Conservation (phyloP, 352 stramenopile genomes). For the Globisporangium acanthophoron region DNA sequence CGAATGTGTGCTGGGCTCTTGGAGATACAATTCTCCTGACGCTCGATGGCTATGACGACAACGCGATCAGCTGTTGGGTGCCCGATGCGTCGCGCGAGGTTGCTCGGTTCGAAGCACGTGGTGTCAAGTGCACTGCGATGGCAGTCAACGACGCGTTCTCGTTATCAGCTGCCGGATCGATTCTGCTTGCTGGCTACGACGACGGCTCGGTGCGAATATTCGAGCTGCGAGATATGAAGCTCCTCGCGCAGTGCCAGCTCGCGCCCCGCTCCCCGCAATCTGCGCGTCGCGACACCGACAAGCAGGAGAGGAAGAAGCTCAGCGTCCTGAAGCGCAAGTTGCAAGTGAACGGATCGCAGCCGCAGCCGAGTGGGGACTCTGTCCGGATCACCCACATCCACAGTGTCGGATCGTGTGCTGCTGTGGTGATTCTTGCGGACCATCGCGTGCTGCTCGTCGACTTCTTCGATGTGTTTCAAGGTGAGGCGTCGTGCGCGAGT, state of each 20-base stretch:
- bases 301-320: not conserved
- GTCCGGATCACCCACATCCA: conserved; percentile 22
- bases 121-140: conserved; percentile 29
- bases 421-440: conserved; percentile 23
- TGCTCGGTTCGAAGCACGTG: conserved; percentile 25
- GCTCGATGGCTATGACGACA: conserved; percentile 13
- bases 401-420: conserved; percentile 26
- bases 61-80: conserved; percentile 38
- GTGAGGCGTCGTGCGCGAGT: not conserved
- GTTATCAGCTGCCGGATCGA: conserved; percentile 5
- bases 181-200: conserved; percentile 38
- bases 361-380: not conserved
- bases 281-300: not conserved
- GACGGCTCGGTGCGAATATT: conserved; percentile 49
- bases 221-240: conserved; percentile 33
- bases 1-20: conserved; percentile 20
- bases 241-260: conserved; percentile 39
- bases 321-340: conserved; percentile 6
- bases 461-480: conserved; percentile 19
- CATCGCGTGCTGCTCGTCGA: conserved; percentile 32
- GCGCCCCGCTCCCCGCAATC: not conserved
- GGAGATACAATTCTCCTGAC: conserved; percentile 32
- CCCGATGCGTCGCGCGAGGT: conserved; percentile 32
- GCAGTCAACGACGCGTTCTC: conserved; percentile 19
- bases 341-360: not conserved